Evolutionary conservation across 805 yeast species (phyloP), one percentile per base, ranked within the genome.

Genomic region (Spathaspora hagerdaliae): DNA sequence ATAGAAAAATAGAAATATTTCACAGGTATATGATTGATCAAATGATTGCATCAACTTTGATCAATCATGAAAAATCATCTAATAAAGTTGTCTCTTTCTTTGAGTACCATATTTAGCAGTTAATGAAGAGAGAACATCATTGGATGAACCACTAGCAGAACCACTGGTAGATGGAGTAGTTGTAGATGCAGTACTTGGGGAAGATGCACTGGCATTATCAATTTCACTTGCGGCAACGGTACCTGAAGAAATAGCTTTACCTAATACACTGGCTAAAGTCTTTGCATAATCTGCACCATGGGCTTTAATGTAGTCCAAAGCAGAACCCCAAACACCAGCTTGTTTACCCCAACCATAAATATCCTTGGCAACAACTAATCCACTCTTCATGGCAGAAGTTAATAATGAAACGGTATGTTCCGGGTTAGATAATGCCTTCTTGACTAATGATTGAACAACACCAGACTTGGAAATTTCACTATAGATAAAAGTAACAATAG

Each of bases 371-470:
- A 62, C 48, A 36, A 63, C 67, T 39, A 62, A 41, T 39, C 73
- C 75, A 39, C 57, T 55, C 49, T 60, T 52, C 47, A 67, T 61
- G 37, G 63, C 71, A 36, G 64, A 51, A 36, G 64, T 55, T 52
- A 69, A 61, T 51, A 66, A 64, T 31, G 52, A 45, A 42, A 70
- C 52, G 40, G 70, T 50, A 36, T 64, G 62, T 33, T 49, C 44
- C 43, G 76, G 76, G 61, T 71, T 63, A 35, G 64, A 64, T 52
- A 65, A 54, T 31, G 63, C 68, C 57, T 65, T 67, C 47, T 59
- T 51, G 46, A 71, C 46, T 42, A 69, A 58, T 37, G 48, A 37
- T 41, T 52, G 53, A 27, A 69, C 61, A 27, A 69, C 46, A 14
- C 74, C 74, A 19, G 75, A 63, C 53, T 55, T 52, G 50, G 63